Evolutionary conservation across 495 filamentous ascomycete genomes (phyloP).

Genomic region (Annulohypoxylon nitens): DNA sequence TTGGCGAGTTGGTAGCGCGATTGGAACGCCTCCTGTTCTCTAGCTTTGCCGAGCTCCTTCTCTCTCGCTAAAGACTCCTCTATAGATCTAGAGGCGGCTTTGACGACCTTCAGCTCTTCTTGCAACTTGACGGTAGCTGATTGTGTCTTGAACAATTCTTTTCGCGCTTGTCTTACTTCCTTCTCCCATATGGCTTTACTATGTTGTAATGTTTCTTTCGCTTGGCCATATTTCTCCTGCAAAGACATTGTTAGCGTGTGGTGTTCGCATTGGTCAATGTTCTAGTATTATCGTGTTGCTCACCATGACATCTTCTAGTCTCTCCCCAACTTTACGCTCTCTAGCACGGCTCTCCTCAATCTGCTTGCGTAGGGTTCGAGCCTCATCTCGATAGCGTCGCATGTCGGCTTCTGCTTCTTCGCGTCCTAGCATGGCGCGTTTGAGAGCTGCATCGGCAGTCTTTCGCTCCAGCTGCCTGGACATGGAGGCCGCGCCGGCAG

Average conservation of each 20-base stretch:
- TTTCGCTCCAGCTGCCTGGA: slow-evolving; percentile 71
- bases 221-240: slow-evolving; percentile 79
- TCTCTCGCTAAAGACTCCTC: slow-evolving; percentile 61
- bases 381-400: slow-evolving; percentile 71
- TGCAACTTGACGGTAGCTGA: slow-evolving; percentile 81
- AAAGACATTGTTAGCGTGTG: slow-evolving; percentile 23
- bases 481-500: slow-evolving; percentile 59
- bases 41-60: slow-evolving; percentile 62
- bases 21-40: slow-evolving; percentile 82
- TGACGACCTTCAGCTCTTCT: slow-evolving; percentile 81
- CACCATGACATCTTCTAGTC: slow-evolving; percentile 81
- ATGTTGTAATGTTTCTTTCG: slow-evolving; percentile 81
- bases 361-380: slow-evolving; percentile 62
- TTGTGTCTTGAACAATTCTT: slow-evolving; percentile 86
- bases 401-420: slow-evolving; percentile 84
- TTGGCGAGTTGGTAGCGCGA: slow-evolving; percentile 79
- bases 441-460: slow-evolving; percentile 77
- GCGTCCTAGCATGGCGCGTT: slow-evolving; percentile 83
- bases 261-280: background rate
- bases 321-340: slow-evolving; percentile 80
- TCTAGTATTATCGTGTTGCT: slow-evolving; percentile 45
- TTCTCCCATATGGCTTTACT: slow-evolving; percentile 84
- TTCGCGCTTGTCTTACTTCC: slow-evolving; percentile 82
- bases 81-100: slow-evolving; percentile 59
- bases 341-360: slow-evolving; percentile 78